These are phyloP conservation scores for Rhodotorula kratochvilovae DNA, from an alignment of 768 basidiomycete species.

Conservation along the genomic window DNA sequence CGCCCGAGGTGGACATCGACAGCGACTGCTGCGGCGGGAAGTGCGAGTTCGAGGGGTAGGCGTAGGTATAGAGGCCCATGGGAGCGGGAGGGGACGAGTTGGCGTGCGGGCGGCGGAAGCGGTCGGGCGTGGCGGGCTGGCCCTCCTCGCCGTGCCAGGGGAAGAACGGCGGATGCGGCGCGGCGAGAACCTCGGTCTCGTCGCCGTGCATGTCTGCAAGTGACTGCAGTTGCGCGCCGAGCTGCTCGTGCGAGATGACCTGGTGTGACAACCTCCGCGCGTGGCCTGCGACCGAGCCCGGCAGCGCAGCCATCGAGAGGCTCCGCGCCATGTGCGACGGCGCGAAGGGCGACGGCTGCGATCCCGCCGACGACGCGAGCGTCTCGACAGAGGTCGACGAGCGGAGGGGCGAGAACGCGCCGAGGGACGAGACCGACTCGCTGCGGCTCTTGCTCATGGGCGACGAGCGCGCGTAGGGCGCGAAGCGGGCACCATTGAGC, in stretches of 20 bases:
- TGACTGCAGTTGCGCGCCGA: not conserved
- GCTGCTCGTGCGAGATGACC: slow-evolving; percentile 6
- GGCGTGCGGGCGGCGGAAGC: slow-evolving; percentile 18
- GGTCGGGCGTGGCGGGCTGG: not conserved
- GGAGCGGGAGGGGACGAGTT: slow-evolving; percentile 18
- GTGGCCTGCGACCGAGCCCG: not conserved
- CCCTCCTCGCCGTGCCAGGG: not conserved
- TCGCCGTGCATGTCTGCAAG: not conserved
- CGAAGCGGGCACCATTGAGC: slow-evolving; percentile 20
- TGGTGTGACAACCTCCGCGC: not conserved
- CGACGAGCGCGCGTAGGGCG: slow-evolving; percentile 28
- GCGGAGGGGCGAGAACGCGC: slow-evolving; percentile 6
- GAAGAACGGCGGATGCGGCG: not conserved
- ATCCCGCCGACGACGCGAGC: slow-evolving; percentile 5
- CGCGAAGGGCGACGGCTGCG: slow-evolving; percentile 5
- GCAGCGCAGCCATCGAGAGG: slow-evolving; percentile 1
- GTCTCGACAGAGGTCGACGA: slow-evolving; percentile 9
- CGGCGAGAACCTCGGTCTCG: not conserved
- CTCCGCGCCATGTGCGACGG: not conserved
- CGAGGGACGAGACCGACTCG: slow-evolving; percentile 29
- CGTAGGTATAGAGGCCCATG: not conserved
- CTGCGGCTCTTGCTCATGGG: slow-evolving; percentile 30
- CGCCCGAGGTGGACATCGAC: not conserved
- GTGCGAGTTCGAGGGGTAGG: not conserved
- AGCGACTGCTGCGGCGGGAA: not conserved